A percentile compares a stretch with the other conserved stretches of the same genome.
Conservation (phyloP, 1,284 basidiomycete species). For the Sporisorium iseilematis-ciliati region DNA sequence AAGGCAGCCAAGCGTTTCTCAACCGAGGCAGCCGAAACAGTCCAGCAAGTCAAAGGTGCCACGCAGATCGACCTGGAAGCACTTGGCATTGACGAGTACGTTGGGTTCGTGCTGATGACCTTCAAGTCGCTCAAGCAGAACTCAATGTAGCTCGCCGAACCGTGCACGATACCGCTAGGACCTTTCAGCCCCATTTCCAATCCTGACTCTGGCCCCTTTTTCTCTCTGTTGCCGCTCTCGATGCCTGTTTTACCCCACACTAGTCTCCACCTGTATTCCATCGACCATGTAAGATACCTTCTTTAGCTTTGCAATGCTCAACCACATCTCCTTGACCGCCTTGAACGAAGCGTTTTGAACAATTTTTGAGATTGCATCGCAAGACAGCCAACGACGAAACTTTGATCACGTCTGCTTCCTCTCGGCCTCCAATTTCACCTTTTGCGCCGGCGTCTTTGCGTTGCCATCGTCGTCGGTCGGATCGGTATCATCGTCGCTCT, state of each 20-base stretch:
- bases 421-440: no score
- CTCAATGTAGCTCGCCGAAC: not conserved
- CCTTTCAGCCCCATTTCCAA: not conserved
- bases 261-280: not conserved
- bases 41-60: conserved; percentile 29
- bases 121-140: conserved; percentile 16
- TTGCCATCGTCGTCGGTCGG: conserved; percentile 20
- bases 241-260: not conserved
- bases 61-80: conserved; percentile 33
- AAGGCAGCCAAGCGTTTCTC: conserved; percentile 36
- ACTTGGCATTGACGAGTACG: conserved; percentile 31
- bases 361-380: conserved; percentile 1
- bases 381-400: not conserved
- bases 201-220: not conserved
- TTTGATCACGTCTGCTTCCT: no score
- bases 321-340: not conserved
- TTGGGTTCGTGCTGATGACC: conserved; percentile 33
- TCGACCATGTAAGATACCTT: conserved; percentile 7
- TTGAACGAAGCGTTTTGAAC: not conserved
- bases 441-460: not conserved
- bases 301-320: conserved; percentile 2
- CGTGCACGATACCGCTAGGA: not conserved
- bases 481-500: conserved; percentile 30
- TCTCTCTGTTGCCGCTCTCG: not conserved
- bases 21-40: conserved; percentile 21